phyloP scores from a whole-genome alignment of 805 yeast species.

The Cyberlindnera euphorbiiphila region DNA sequence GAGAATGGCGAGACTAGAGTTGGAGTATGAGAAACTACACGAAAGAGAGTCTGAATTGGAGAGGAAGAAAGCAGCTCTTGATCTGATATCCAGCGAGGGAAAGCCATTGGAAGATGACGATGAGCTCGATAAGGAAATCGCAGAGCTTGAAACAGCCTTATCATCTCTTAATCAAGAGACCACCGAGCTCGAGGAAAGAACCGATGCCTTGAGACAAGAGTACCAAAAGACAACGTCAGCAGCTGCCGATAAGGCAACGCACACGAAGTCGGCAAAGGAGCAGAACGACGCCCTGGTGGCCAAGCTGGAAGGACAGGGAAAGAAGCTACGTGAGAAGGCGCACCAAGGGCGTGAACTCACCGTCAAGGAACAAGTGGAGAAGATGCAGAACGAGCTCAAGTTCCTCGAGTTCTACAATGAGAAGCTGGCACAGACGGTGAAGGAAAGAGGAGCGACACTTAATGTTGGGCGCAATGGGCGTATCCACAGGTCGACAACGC shows the following conservation, averaged over 20 bases:
- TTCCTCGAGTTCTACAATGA: constrained; percentile 20
- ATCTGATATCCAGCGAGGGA: constrained; percentile 11
- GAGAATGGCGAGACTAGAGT: constrained; percentile 20
- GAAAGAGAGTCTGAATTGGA: constrained; percentile 10
- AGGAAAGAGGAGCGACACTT: constrained; percentile 22
- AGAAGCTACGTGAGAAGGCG: constrained; percentile 24
- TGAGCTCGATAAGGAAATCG: constrained; percentile 31
- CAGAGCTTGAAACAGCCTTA: constrained; percentile 13
- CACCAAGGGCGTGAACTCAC: constrained; percentile 11
- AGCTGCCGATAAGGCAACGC: constrained; percentile 40
- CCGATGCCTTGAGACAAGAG: constrained; percentile 29
- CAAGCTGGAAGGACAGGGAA: constrained; percentile 34
- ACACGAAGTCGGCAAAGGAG: constrained; percentile 1
- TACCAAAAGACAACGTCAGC: constrained; percentile 43
- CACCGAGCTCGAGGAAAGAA: constrained; percentile 1
- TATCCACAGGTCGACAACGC: constrained; percentile 28
- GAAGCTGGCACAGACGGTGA: constrained; percentile 17
- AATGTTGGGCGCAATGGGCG: constrained; percentile 28
- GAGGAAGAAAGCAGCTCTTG: constrained; percentile 4
- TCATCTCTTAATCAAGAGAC: constrained; percentile 10
- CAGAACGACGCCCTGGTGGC: constrained; percentile 26
- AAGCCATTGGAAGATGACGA: constrained; percentile 30
- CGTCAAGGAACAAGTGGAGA: constrained; percentile 3
- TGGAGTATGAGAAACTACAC: constrained; percentile 20
- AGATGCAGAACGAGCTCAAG: constrained; percentile 15